A percentile compares a stretch with the other conserved stretches of the same genome.
Conservation (phyloP, 306 rosid species). For the Arachis hypogaea region DNA sequence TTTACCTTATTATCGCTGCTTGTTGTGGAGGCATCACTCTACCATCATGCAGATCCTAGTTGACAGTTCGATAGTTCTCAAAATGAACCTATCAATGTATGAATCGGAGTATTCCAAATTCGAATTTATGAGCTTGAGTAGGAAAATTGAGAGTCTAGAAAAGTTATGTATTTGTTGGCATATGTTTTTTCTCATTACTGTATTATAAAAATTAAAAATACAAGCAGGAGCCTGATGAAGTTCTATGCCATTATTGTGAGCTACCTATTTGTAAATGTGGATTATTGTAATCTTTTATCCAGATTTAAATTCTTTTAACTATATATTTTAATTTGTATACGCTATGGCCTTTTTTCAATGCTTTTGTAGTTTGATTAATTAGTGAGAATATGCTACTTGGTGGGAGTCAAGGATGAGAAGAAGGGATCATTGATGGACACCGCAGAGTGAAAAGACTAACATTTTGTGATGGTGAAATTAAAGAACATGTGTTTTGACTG, state of each 20-base stretch:
- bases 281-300: slow-evolving; percentile 25
- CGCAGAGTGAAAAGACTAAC: slow-evolving; percentile 13
- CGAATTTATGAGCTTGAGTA: slow-evolving; percentile 34
- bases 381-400: slow-evolving; percentile 68
- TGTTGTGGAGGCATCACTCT: slow-evolving; percentile 92
- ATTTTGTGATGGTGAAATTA: no score
- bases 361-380: neutral
- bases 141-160: slow-evolving; percentile 21
- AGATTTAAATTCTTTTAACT: slow-evolving; percentile 17
- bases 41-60: slow-evolving; percentile 87
- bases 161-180: slow-evolving; percentile 34
- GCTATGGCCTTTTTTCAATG: neutral
- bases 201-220: slow-evolving; percentile 28
- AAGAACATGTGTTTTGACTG: no score
- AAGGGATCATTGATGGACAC: slow-evolving; percentile 53
- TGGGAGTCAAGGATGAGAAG: slow-evolving; percentile 74
- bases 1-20: slow-evolving; percentile 92
- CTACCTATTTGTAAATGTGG: slow-evolving; percentile 46
- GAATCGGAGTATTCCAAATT: slow-evolving; percentile 29
- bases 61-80: slow-evolving; percentile 41
- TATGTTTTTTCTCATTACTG: slow-evolving; percentile 35
- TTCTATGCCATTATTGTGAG: slow-evolving; percentile 40
- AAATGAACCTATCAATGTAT: slow-evolving; percentile 35
- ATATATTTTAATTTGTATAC: slow-evolving; percentile 25
- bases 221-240: slow-evolving; percentile 15